These are phyloP conservation scores for Hondaea fermentalgiana DNA, from an alignment of 108 stramenopile genomes.

Conservation along the genomic window DNA sequence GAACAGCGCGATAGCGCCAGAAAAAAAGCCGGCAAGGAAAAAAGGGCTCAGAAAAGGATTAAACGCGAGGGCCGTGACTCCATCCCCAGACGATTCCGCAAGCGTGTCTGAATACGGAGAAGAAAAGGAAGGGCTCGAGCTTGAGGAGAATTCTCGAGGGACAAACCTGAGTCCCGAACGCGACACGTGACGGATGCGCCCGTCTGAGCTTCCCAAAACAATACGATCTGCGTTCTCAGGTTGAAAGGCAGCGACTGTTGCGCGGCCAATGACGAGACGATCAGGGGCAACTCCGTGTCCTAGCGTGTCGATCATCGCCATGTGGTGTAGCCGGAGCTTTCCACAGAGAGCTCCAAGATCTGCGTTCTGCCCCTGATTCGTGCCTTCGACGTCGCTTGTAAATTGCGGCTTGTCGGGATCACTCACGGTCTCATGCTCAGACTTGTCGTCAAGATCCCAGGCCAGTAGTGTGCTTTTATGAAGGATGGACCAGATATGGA, in stretches of 20 bases:
- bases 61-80: not conserved
- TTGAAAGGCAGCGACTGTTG: not conserved
- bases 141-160: not conserved
- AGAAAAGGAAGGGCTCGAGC: not conserved
- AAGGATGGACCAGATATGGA: not conserved
- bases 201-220: not conserved
- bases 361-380: no score
- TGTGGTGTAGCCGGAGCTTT: not conserved
- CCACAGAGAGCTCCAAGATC: not conserved
- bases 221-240: not conserved
- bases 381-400: no score
- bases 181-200: not conserved
- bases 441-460: not conserved
- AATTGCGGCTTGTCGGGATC: no score
- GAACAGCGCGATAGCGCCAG: not conserved
- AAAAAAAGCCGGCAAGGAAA: not conserved
- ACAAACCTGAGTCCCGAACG: not conserved
- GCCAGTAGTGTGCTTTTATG: not conserved
- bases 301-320: not conserved
- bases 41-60: not conserved
- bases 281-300: not conserved
- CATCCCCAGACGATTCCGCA: not conserved
- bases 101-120: not conserved
- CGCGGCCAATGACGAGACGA: not conserved
- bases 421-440: not conserved